Conservation (phyloP, 768 basidiomycete species). For the Leccinum broughii region DNA sequence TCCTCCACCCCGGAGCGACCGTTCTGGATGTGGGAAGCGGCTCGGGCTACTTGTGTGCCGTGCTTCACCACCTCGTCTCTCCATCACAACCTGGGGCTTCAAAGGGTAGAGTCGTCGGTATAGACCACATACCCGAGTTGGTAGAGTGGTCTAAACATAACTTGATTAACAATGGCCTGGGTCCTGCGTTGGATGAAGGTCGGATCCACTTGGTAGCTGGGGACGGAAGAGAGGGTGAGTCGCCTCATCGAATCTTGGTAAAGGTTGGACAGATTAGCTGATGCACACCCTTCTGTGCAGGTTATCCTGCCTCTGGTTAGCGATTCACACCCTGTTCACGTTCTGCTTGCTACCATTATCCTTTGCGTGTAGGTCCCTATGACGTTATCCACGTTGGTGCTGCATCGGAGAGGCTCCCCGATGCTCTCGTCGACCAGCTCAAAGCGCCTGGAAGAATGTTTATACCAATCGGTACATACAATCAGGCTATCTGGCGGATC, state of each 20-base stretch:
- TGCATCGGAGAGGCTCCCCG: constrained; percentile 75
- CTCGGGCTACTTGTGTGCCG: constrained; percentile 83
- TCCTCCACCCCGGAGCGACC: constrained; percentile 64
- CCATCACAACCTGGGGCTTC: constrained; percentile 13
- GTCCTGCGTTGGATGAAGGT: constrained; percentile 49
- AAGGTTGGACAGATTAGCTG: not conserved
- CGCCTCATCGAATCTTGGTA: not conserved
- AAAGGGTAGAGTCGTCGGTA: constrained; percentile 72
- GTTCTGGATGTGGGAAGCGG: constrained; percentile 92
- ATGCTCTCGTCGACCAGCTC: constrained; percentile 74
- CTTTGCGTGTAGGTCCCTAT: constrained; percentile 55
- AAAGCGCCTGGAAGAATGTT: constrained; percentile 82
- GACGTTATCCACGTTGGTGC: constrained; percentile 94
- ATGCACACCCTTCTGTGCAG: constrained; percentile 21
- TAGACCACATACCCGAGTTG: constrained; percentile 87
- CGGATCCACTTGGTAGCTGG: constrained; percentile 66
- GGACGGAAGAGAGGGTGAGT: constrained; percentile 76
- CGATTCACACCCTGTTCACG: not conserved
- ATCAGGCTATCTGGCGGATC: constrained; percentile 68
- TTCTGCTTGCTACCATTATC: not conserved
- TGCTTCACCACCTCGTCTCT: constrained; percentile 72
- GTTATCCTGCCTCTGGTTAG: constrained; percentile 38
- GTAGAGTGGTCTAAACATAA: constrained; percentile 71
- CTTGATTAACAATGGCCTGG: constrained; percentile 64
- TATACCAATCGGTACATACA: constrained; percentile 76